phyloP scores from a whole-genome alignment of 495 filamentous ascomycete genomes.

The Stereocaulon alpinum region DNA sequence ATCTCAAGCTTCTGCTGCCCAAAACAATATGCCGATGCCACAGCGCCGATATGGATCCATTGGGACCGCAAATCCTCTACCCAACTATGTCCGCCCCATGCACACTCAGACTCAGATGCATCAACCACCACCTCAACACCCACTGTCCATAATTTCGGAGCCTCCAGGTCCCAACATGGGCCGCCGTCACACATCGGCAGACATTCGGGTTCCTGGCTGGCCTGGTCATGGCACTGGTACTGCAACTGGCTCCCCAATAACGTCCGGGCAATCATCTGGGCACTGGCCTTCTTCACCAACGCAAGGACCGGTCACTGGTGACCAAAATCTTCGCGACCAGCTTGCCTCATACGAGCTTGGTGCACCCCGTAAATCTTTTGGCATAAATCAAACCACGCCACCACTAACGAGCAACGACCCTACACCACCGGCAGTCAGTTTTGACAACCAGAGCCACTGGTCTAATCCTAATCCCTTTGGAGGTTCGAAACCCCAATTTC shows the following conservation, averaged over 20 bases:
- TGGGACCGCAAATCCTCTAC: conserved; percentile 60
- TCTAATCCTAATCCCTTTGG: conserved; percentile 37
- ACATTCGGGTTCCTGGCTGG: conserved; percentile 89
- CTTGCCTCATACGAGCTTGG: conserved; percentile 75
- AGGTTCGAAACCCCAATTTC: conserved; percentile 32
- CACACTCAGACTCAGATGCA: conserved; percentile 48
- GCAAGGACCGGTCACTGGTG: conserved; percentile 52
- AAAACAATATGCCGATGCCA: conserved; percentile 9
- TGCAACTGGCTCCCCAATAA: conserved; percentile 49
- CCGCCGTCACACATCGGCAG: conserved; percentile 87
- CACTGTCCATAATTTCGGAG: conserved; percentile 59
- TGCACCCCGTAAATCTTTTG: conserved; percentile 43
- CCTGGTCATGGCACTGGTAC: conserved; percentile 36
- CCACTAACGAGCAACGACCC: conserved; percentile 44
- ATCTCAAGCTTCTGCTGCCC: conserved; percentile 65
- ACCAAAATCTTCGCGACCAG: conserved; percentile 72
- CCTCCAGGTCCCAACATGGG: conserved; percentile 62
- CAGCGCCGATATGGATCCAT: conserved; percentile 51
- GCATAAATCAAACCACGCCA: conserved; percentile 65
- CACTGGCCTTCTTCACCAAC: conserved; percentile 85
- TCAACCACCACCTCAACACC: conserved; percentile 53
- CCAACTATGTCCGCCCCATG: conserved; percentile 53
- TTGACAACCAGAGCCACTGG: conserved; percentile 50
- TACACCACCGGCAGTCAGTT: conserved; percentile 34
- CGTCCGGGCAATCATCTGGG: conserved; percentile 55